phyloP scores from a whole-genome alignment of 2,329 filamentous ascomycete species.

The Amauroascus verrucosus region DNA sequence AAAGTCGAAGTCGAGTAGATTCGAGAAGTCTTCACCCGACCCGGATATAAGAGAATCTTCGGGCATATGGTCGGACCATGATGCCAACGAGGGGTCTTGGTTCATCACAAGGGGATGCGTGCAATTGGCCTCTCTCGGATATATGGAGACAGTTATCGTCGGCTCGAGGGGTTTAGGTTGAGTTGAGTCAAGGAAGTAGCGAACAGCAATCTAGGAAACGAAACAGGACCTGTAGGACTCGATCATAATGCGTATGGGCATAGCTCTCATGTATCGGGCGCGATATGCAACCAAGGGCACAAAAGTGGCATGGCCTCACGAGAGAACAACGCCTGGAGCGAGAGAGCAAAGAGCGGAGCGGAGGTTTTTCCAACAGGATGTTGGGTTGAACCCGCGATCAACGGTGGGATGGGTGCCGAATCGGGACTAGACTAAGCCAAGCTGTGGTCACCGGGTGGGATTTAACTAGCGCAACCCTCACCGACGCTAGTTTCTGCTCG shows the following conservation, averaged over 20 bases:
- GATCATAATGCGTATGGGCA: background rate
- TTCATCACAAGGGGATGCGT: slow-evolving; percentile 26
- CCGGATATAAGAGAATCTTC: slow-evolving; percentile 32
- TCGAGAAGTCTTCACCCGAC: slow-evolving; percentile 40
- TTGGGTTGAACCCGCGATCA: background rate
- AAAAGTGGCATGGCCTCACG: background rate
- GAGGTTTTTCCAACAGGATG: no score
- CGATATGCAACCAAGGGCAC: background rate
- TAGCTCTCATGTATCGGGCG: slow-evolving; percentile 6
- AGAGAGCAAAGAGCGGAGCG: background rate
- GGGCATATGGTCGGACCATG: slow-evolving; percentile 33
- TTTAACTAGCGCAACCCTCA: slow-evolving; percentile 9
- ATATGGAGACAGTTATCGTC: background rate
- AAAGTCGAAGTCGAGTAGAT: slow-evolving; percentile 41
- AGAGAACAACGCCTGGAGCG: background rate
- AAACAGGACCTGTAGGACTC: background rate
- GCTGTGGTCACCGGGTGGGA: slow-evolving; percentile 1
- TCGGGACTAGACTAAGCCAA: slow-evolving; percentile 3
- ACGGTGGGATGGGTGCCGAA: background rate
- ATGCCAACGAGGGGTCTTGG: slow-evolving; percentile 27
- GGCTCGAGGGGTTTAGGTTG: background rate
- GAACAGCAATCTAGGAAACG: background rate
- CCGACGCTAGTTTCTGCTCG: background rate
- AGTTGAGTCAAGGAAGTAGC: background rate
- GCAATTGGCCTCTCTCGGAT: background rate